Evolutionary conservation across 148 eudicot species (phyloP).

Genomic region (Heliamphora exappendiculata): DNA sequence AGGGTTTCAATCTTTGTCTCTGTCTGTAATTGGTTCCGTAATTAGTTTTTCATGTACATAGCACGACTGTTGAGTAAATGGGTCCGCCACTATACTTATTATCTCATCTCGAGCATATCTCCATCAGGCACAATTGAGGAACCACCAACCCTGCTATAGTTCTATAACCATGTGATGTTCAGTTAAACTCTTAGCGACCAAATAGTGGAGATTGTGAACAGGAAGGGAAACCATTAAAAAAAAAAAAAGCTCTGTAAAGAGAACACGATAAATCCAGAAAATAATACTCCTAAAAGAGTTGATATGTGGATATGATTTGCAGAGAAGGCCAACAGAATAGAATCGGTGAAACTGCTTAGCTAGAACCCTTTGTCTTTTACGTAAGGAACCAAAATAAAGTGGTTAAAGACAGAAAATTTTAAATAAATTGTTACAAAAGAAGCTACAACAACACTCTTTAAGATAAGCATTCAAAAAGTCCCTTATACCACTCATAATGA

Average conservation of each 20-base stretch:
- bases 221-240: background rate
- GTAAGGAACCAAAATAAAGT: background rate
- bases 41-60: too few species aligned
- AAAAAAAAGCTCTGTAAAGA: background rate
- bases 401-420: too few species aligned
- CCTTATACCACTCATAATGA: background rate
- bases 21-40: too few species aligned
- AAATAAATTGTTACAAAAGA: background rate
- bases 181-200: too few species aligned
- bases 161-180: slow-evolving; percentile 64
- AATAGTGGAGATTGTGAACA: too few species aligned
- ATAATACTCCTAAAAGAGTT: background rate
- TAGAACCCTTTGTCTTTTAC: background rate
- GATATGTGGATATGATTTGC: background rate
- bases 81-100: slow-evolving; percentile 54
- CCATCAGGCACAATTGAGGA: slow-evolving; percentile 82
- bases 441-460: background rate
- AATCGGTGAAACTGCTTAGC: background rate
- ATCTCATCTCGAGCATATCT: slow-evolving; percentile 81
- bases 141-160: slow-evolving; percentile 58
- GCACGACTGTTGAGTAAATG: too few species aligned
- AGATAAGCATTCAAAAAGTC: background rate
- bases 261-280: background rate
- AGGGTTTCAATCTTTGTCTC: too few species aligned
- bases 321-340: background rate